Conservation (phyloP, 176 grass and related monocot species). For the Cocos nucifera region DNA sequence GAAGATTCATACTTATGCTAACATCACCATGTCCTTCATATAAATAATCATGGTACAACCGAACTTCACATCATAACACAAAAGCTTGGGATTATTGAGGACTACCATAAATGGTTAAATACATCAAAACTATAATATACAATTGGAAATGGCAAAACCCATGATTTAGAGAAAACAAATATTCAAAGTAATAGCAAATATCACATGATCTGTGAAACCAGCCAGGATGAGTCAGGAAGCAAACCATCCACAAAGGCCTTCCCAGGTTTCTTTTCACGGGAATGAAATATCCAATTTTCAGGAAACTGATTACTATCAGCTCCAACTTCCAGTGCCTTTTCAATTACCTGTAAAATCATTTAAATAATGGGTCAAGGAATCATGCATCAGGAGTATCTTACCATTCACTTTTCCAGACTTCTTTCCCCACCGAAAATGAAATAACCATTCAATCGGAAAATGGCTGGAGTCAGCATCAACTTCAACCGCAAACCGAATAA, state of each 20-base stretch:
- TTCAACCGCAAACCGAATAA: constrained; percentile 76
- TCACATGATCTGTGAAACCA: constrained; percentile 3
- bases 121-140: no score
- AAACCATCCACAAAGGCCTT: constrained; percentile 42
- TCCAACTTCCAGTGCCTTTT: constrained; percentile 37
- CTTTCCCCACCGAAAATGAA: constrained; percentile 93
- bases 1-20: no score
- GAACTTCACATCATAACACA: no score
- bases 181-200: constrained; percentile 17
- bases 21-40: no score
- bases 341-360: constrained; percentile 30
- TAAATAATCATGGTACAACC: no score
- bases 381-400: constrained; percentile 19
- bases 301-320: constrained; percentile 35
- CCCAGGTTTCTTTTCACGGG: constrained; percentile 42
- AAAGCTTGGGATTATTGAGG: no score
- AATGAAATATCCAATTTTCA: constrained; percentile 40
- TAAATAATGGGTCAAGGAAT: constrained; percentile 1
- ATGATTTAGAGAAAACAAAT: neutral
- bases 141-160: no score
- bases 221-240: neutral
- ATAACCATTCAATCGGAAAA: constrained; percentile 78
- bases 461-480: constrained; percentile 54
- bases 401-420: constrained; percentile 66
- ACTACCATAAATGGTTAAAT: no score